Conservation (phyloP, 352 stramenopile species). For the Globisporangium canariense region DNA sequence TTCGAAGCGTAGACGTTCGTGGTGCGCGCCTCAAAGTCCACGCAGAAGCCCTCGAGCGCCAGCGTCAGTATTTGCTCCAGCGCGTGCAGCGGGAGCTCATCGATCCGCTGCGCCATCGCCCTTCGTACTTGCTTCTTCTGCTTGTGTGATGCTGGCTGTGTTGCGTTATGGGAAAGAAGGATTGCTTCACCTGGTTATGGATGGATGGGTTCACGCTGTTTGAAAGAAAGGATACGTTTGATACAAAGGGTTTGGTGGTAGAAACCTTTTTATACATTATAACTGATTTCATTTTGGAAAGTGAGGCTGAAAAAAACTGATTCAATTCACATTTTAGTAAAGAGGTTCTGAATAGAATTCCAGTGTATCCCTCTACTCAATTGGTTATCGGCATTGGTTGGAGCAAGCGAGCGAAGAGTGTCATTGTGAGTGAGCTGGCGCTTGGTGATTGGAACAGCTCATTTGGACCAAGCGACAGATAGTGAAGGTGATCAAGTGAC, state of each 20-base stretch:
- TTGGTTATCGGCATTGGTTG: not conserved
- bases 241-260: not conserved
- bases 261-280: not conserved
- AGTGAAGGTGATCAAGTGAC: not conserved
- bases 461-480: not conserved
- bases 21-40: not conserved
- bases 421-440: not conserved
- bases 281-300: too few species aligned
- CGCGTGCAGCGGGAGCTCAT: constrained; percentile 14
- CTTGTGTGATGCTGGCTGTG: not conserved
- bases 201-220: too few species aligned
- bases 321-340: too few species aligned
- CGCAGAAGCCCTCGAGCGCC: constrained; percentile 3
- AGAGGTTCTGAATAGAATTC: too few species aligned
- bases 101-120: not conserved
- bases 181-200: not conserved
- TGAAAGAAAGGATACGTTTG: too few species aligned
- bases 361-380: not conserved
- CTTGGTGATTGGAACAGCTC: not conserved
- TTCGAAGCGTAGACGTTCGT: not conserved
- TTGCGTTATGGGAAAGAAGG: not conserved
- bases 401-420: not conserved
- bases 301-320: too few species aligned
- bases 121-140: not conserved
- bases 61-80: constrained; percentile 13